A percentile compares a stretch with the other conserved stretches of the same genome.
Conservation (phyloP, 1,139 yeast genomes). For the Pneumocystis oryctolagi region DNA sequence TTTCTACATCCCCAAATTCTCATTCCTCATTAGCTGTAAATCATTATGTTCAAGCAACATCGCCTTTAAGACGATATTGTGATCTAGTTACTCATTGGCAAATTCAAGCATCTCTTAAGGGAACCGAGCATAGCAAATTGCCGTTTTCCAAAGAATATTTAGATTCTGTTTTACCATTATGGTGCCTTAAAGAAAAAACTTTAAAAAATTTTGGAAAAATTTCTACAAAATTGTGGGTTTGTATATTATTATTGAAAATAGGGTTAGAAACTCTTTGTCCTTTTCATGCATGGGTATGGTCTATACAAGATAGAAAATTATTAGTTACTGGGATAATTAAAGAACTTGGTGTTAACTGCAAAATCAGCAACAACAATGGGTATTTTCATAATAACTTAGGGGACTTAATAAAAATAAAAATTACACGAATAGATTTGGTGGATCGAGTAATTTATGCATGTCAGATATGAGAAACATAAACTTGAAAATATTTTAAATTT, state of each 20-base stretch:
- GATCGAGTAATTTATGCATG: not conserved
- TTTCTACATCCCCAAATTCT: constrained; percentile 29
- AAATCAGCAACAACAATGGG: not conserved
- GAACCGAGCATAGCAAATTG: not conserved
- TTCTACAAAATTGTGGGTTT: not conserved
- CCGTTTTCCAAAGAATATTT: not conserved
- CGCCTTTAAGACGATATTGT: constrained; percentile 77
- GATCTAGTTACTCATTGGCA: constrained; percentile 75
- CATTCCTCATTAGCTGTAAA: constrained; percentile 45
- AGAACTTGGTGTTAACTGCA: not conserved
- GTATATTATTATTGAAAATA: not conserved
- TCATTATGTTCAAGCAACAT: constrained; percentile 62
- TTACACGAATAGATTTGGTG: not conserved
- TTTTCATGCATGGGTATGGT: not conserved
- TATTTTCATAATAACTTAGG: not conserved
- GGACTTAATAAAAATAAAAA: not conserved
- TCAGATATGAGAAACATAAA: not conserved
- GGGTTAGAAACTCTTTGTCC: not conserved
- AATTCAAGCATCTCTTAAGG: constrained; percentile 31
- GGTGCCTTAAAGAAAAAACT: not conserved
- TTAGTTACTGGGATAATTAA: not conserved
- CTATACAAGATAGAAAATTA: not conserved
- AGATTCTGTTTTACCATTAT: not conserved
- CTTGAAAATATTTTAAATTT: not conserved
- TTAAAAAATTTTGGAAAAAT: not conserved